Percentiles rank a stretch among this genome's conserved stretches.
phyloP scores from a whole-genome alignment of 495 filamentous ascomycete species.

The Poronia punctata region DNA sequence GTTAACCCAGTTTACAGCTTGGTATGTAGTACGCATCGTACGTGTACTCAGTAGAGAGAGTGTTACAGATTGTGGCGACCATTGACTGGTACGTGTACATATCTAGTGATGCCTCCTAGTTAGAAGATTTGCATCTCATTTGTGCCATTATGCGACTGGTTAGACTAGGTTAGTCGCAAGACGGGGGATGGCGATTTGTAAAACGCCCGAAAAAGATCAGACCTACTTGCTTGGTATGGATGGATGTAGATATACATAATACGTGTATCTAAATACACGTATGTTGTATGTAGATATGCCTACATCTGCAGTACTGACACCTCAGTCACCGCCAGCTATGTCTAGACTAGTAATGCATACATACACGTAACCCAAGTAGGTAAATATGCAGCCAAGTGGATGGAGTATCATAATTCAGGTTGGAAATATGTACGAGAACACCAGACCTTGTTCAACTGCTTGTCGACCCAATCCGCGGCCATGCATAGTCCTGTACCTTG shows the following conservation, averaged over 20 bases:
- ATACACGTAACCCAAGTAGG: conserved; percentile 2
- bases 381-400: conserved; percentile 9
- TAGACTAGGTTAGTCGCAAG: too few relatives aligned
- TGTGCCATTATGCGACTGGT: too few relatives aligned
- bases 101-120: too few relatives aligned
- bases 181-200: background rate
- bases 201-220: background rate
- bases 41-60: too few relatives aligned
- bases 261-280: too few relatives aligned
- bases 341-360: conserved; percentile 24
- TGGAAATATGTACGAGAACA: background rate
- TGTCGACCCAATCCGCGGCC: conserved; percentile 14
- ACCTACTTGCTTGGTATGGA: background rate
- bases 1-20: too few relatives aligned
- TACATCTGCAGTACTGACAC: conserved; percentile 12
- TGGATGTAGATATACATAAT: background rate
- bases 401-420: conserved; percentile 1
- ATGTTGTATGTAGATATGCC: conserved; percentile 9
- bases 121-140: too few relatives aligned
- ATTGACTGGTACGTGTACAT: too few relatives aligned
- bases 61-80: too few relatives aligned
- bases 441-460: conserved; percentile 1
- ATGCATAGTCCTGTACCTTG: conserved; percentile 27
- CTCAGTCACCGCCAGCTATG: conserved; percentile 15
- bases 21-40: too few relatives aligned